Base-by-base conservation (phyloP, 2,329 filamentous ascomycete genomes). In the Coleophoma eucalyptorum region DNA sequence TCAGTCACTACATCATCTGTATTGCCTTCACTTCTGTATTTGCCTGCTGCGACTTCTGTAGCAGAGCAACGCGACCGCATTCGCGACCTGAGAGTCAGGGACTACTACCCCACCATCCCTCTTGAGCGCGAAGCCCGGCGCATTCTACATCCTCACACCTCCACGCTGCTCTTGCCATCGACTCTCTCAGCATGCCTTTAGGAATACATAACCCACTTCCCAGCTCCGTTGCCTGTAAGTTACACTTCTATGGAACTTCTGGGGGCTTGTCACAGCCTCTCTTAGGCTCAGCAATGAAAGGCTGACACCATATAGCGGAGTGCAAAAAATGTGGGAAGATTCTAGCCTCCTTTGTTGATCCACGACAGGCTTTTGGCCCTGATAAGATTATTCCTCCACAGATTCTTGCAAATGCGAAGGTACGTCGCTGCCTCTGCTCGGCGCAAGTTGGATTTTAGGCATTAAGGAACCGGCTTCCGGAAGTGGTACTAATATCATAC, bases 251-350 rank as follows among this genome's bases (percentile, higher is more conserved):
- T 43, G 54, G 26, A 54, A 53, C 52, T 51, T 38, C 13, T 38
- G 35, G 15, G 12, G 26, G 26, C 52, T 32, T 32, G 37, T 53
- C 55, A 33, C 2, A 37, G 46, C 21, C 58, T 59, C 50, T 49
- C 51, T 55, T 52, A 44, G 51, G 34, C 56, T 52, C 61, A 56
- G 40, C 52, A 26, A 26, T 26, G 49, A 43, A 55, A 57, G 34
- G 57, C 49, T 50, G 21, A 47, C 49, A 49, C 50, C 50, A 50
- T 45, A 38, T 71, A 97, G 93, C 90, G 76, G 94, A 99, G 76
- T 97, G 94, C 75, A 94, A 88, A 71, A 99, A 99, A 74, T 94
- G 91, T 67, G 89, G 89, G 67, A 96, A 96, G 78, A 97, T 97
- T 65, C 81, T 99, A 61, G 83, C 89, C 43, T 96, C 92, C 12